These are phyloP conservation scores for Luzula sylvatica DNA, from an alignment of 176 grass and related monocot species.

Conservation along the genomic window DNA sequence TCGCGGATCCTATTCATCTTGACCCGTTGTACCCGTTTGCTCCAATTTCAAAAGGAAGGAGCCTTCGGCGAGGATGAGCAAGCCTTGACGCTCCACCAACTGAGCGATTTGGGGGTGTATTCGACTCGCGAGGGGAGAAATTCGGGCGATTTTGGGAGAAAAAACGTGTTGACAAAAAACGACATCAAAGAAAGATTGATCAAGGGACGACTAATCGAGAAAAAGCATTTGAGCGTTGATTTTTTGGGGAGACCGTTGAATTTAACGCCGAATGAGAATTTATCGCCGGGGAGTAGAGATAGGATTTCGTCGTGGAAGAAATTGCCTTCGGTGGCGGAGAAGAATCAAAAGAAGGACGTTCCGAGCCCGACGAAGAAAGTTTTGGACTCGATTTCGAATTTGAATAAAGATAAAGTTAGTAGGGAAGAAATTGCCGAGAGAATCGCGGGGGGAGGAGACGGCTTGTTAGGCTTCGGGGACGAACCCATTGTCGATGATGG, in stretches of 20 bases:
- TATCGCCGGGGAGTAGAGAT: constrained; percentile 36
- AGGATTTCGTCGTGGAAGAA: constrained; percentile 96
- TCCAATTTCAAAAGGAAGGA: constrained; percentile 81
- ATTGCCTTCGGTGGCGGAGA: constrained; percentile 86
- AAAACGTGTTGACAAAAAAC: constrained; percentile 49
- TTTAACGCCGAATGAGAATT: no score
- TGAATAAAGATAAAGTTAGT: constrained; percentile 29
- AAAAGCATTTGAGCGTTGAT: constrained; percentile 55
- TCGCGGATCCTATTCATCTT: constrained; percentile 85
- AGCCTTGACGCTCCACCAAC: constrained; percentile 56
- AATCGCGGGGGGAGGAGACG: constrained; percentile 9
- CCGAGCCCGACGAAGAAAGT: constrained; percentile 29
- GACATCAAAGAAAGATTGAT: constrained; percentile 84
- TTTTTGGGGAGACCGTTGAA: no score
- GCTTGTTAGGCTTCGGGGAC: constrained; percentile 20
- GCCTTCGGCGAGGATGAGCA: constrained; percentile 18
- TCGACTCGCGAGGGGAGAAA: constrained; percentile 16
- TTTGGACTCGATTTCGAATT: constrained; percentile 16
- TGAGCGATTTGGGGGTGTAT: constrained; percentile 82
- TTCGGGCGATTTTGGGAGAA: constrained; percentile 39
- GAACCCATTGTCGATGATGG: constrained; percentile 29
- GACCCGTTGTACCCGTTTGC: constrained; percentile 74
- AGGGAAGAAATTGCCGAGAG: constrained; percentile 52
- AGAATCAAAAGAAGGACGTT: constrained; percentile 34
- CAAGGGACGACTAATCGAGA: constrained; percentile 50